Conservation (phyloP, 306 rosid genomes). For the Lablab purpureus region DNA sequence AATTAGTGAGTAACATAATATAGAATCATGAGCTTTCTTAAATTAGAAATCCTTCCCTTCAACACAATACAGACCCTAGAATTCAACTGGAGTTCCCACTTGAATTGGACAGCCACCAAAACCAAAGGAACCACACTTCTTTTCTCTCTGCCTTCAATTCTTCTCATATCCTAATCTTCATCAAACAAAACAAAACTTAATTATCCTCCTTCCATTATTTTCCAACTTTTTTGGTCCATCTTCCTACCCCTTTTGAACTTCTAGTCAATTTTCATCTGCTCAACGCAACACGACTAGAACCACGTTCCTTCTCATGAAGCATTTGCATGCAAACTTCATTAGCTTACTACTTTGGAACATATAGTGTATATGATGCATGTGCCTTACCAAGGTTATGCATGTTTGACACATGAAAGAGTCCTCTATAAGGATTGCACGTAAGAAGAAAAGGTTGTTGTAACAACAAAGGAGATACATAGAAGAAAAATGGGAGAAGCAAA, state of each 20-base stretch:
- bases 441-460: constrained; percentile 32
- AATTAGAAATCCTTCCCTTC: constrained; percentile 44
- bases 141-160: constrained; percentile 25
- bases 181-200: not conserved
- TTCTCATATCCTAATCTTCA: constrained; percentile 38
- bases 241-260: not conserved
- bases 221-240: constrained; percentile 21
- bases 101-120: constrained; percentile 58
- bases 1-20: not conserved
- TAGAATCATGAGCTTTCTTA: constrained; percentile 37
- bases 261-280: constrained; percentile 2
- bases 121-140: constrained; percentile 38
- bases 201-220: not conserved
- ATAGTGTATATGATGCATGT: not conserved
- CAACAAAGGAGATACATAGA: not conserved
- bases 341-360: not conserved
- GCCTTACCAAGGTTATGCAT: constrained; percentile 2
- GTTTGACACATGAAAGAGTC: constrained; percentile 32
- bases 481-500: constrained; percentile 25
- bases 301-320: not conserved
- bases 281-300: not conserved
- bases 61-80: constrained; percentile 42
- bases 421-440: constrained; percentile 27
- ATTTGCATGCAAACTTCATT: constrained; percentile 17
- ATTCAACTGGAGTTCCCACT: constrained; percentile 43